Percentiles rank a stretch among this genome's conserved stretches.
These are phyloP conservation scores for Phyllostachys edulis DNA, from an alignment of 176 grass and related monocot genomes.

Conservation along the genomic window DNA sequence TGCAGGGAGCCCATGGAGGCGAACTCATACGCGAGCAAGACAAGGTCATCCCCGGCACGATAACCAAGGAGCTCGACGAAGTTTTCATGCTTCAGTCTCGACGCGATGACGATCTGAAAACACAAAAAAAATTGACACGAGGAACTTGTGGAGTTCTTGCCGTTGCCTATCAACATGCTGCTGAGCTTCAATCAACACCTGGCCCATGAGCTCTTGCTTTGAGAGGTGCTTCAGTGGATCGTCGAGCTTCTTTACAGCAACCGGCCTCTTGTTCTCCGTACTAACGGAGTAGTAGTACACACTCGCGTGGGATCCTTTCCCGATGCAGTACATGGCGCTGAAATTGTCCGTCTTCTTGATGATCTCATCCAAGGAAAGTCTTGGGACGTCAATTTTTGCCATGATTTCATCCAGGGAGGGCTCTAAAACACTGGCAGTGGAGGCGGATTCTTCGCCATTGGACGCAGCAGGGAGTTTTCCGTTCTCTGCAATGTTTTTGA, in stretches of 20 bases:
- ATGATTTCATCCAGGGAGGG: neutral
- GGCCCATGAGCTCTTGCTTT: neutral
- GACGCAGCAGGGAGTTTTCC: neutral
- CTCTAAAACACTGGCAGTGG: neutral
- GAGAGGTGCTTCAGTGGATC: neutral
- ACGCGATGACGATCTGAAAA: constrained; percentile 10
- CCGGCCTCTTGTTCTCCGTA: neutral
- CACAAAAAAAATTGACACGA: too few relatives aligned
- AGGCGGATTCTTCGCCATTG: too few relatives aligned
- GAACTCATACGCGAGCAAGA: constrained; percentile 25
- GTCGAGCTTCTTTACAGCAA: neutral
- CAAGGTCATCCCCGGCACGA: neutral
- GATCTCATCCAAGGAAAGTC: neutral
- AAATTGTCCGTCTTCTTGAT: neutral
- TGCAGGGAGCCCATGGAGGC: constrained; percentile 31
- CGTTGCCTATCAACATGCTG: too few relatives aligned
- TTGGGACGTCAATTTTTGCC: neutral
- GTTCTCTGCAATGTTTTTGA: neutral
- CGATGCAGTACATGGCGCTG: neutral
- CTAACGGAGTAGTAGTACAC: neutral
- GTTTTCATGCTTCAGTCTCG: constrained; percentile 34
- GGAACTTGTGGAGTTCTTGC: neutral
- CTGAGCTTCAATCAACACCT: neutral
- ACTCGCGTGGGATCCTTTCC: neutral
- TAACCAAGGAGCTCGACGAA: constrained; percentile 27